Base-by-base conservation (phyloP, 1,284 basidiomycete genomes). In the Cryptococcus sp. region DNA sequence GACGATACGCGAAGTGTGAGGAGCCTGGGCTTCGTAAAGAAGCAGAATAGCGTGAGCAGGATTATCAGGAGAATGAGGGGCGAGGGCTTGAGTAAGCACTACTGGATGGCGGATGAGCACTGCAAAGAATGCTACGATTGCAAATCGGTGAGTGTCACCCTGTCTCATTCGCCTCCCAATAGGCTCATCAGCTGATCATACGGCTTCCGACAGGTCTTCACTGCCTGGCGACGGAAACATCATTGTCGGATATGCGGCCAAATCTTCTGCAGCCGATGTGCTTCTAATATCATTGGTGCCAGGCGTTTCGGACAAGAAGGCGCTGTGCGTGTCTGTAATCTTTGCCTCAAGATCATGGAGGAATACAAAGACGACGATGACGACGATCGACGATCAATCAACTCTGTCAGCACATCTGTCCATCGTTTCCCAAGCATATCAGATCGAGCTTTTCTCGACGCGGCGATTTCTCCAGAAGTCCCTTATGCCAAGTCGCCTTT, bases 81-180 rank as follows among this genome's bases (percentile, higher is more conserved):
- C 49, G 91, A 94, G 84, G 80, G 79, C 3, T 55, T 80, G 59
- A 71, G 65, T 56, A 78, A 59, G 62, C 90, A 94, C 71, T 96
- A 95, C 73, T 97, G 93, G 93, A 95, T 96, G 91, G 91, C 93
- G 61, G 96, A 99, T 73, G 91, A 94, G 71, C 89, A 90, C 57
- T 92, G 90, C 70, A 96, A 90, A 73, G 95, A 97, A 71, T 96
- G 93, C 73, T 94, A 91, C 73, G 91, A 94, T 75, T 96, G 93
- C 80, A 91, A 77, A 62, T 76, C 74, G 17, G 74, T 78, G 54
- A 65, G 73, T 60, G 2, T 17, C 17, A 22, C 20, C 25, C 40
- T 10, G 5, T 19, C 39, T 42, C 16, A 6, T 17, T 25, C 17
- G 27, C 49, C 27, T 13, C 23, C 20, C 25, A 20, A 25, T 53